A percentile compares a stretch with the other conserved stretches of the same genome.
Evolutionary conservation across 495 filamentous ascomycete genomes (phyloP).

Genomic region (Jackrogersella multiformis): DNA sequence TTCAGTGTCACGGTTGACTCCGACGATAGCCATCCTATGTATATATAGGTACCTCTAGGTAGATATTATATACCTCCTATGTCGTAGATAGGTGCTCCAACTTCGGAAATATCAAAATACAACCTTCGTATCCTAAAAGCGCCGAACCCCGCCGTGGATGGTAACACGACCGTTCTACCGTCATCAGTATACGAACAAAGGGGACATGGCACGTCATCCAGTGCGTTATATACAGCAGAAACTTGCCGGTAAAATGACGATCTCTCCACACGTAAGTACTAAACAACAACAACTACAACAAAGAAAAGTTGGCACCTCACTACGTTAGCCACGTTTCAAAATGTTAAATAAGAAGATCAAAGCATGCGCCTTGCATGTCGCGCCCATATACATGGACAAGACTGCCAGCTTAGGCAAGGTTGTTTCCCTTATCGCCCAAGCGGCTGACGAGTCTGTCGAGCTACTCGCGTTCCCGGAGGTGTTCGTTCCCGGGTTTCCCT

Average conservation of each 20-base stretch:
- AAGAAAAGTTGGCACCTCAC: background rate
- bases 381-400: slow-evolving; percentile 52
- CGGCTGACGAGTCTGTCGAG: slow-evolving; percentile 41
- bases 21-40: background rate
- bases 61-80: background rate
- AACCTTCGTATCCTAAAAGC: slow-evolving; percentile 6
- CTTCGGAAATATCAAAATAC: background rate
- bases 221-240: background rate
- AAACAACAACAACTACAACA: background rate
- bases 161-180: slow-evolving; percentile 8
- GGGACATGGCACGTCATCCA: background rate
- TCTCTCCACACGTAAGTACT: background rate
- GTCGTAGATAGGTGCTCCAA: too few relatives aligned
- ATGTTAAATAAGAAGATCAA: slow-evolving; percentile 45
- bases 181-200: background rate
- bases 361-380: slow-evolving; percentile 47
- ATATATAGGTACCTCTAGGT: background rate
- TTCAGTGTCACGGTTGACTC: background rate
- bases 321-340: background rate
- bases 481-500: slow-evolving; percentile 50
- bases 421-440: slow-evolving; percentile 41
- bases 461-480: slow-evolving; percentile 51
- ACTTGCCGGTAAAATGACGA: background rate
- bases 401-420: slow-evolving; percentile 45
- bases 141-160: slow-evolving; percentile 18